These are phyloP conservation scores for Scytalidium sp. DNA, from an alignment of 2,329 filamentous ascomycete species.

Conservation along the genomic window DNA sequence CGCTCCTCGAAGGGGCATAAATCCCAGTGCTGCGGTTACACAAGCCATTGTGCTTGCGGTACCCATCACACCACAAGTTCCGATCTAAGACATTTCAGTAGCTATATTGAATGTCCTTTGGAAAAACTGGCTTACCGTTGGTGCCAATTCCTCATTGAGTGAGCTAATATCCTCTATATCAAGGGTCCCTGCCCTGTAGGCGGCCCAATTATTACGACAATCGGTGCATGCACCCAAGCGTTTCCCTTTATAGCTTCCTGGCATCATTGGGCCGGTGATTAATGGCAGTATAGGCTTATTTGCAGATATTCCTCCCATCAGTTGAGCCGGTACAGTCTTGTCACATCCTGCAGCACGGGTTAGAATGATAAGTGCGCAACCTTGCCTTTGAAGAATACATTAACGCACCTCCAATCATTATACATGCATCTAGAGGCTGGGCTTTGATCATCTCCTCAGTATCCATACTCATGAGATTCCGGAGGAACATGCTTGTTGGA, in stretches of 20 bases:
- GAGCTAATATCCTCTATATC: constrained; percentile 70
- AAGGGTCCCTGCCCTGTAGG: constrained; percentile 60
- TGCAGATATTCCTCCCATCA: constrained; percentile 74
- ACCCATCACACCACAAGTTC: constrained; percentile 56
- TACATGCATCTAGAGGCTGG: constrained; percentile 66
- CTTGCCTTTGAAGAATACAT: constrained; percentile 5
- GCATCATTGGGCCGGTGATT: constrained; percentile 74
- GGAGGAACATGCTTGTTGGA: constrained; percentile 72
- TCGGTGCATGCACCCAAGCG: constrained; percentile 73
- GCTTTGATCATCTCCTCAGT: constrained; percentile 75
- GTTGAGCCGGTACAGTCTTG: constrained; percentile 70
- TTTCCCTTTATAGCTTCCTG: constrained; percentile 61
- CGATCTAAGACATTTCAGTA: constrained; percentile 18
- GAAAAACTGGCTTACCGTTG: constrained; percentile 48
- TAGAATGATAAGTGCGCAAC: not conserved
- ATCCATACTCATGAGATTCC: constrained; percentile 77
- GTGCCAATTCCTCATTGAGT: constrained; percentile 71
- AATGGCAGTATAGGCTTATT: constrained; percentile 69
- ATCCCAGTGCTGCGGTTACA: constrained; percentile 46
- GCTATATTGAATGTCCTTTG: not conserved
- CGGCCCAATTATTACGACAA: constrained; percentile 71
- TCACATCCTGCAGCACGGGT: constrained; percentile 56
- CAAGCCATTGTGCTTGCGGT: constrained; percentile 57
- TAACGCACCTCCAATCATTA: constrained; percentile 64
- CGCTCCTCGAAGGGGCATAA: constrained; percentile 50